Base-by-base conservation (phyloP, 768 basidiomycete species). In the Hericium rajendrae region DNA sequence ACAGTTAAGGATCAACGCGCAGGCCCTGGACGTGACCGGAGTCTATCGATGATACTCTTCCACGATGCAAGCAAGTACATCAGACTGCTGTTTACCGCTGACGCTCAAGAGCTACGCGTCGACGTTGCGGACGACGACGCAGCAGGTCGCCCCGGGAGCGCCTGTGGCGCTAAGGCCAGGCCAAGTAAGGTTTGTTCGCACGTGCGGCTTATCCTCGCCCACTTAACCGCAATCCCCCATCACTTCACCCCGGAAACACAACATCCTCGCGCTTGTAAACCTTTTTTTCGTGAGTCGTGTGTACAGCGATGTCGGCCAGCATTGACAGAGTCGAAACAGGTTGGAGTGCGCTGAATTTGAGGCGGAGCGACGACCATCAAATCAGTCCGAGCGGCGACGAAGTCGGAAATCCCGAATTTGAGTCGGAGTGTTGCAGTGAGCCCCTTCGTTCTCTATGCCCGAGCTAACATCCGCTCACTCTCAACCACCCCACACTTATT, bases 341-440 rank as follows among this genome's bases (percentile, higher is more conserved):
- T 46, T 46, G n/a, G 43, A n/a, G n/a, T 20, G 16, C 43, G 43
- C 43, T 2, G n/a, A 9, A 46, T 46, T 58, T 62, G 56, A 61
- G 60, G 62, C 62, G 62, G 62, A 62, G 62, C 60, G 43, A 48
- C 55, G 28, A 39, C 13, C 38, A 39, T 49, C 15, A 59, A 37
- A 52, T 46, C 40, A 61, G 62, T 62, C 62, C 57, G 62, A 62
- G 62, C 62, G 62, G 62, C 62, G 62, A 62, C 62, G 62, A 61
- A 56, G 60, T 62, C 60, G 57, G 57, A 62, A 62, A 61, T 61
- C 60, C 62, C 59, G 62, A 62, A 62, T 52, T 18, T 56, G 56
- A 40, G 43, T 57, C 26, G 53, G 62, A 51, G 49, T 46, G 43
- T 46, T 57, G 54, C 56, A 55, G 62, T 62, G 55, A 52, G 62